A percentile compares a stretch with the other conserved stretches of the same genome.
These are phyloP conservation scores for Aspergillus hortae DNA, from an alignment of 2,329 filamentous ascomycete genomes.

Conservation along the genomic window DNA sequence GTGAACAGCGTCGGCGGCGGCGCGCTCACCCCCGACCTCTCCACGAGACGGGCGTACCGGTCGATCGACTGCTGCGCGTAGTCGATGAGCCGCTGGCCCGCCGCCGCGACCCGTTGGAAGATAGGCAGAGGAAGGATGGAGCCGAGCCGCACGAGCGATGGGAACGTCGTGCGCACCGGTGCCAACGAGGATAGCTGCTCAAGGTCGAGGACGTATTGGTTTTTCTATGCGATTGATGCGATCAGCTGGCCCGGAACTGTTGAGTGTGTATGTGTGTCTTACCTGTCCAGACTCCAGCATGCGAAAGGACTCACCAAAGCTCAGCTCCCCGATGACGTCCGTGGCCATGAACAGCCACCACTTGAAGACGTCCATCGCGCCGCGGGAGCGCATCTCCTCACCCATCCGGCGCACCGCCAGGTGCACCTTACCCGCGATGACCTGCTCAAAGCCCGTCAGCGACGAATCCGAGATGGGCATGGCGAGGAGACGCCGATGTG, in stretches of 20 bases:
- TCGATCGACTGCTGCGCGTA: constrained; percentile 25
- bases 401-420: constrained; percentile 44
- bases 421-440: constrained; percentile 35
- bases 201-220: constrained; percentile 41
- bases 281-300: constrained; percentile 52
- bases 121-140: constrained; percentile 20
- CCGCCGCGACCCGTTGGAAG: constrained; percentile 17
- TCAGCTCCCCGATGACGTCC: constrained; percentile 53
- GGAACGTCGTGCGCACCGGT: constrained; percentile 23
- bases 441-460: constrained; percentile 33
- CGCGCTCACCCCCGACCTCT: constrained; percentile 9
- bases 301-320: constrained; percentile 55
- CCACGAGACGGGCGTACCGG: constrained; percentile 20
- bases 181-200: constrained; percentile 16
- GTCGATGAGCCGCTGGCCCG: constrained; percentile 14
- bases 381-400: constrained; percentile 39
- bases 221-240: constrained; percentile 30
- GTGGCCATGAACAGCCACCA: constrained; percentile 56
- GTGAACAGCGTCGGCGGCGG: constrained; percentile 24
- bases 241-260: neutral
- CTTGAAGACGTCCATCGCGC: constrained; percentile 47
- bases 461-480: constrained; percentile 44
- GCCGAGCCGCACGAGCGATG: constrained; percentile 18
- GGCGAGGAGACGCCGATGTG: constrained; percentile 30
- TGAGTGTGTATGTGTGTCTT: neutral